These are phyloP conservation scores for Tetraselmis striata DNA, from an alignment of 139 green algal species.

Conservation along the genomic window DNA sequence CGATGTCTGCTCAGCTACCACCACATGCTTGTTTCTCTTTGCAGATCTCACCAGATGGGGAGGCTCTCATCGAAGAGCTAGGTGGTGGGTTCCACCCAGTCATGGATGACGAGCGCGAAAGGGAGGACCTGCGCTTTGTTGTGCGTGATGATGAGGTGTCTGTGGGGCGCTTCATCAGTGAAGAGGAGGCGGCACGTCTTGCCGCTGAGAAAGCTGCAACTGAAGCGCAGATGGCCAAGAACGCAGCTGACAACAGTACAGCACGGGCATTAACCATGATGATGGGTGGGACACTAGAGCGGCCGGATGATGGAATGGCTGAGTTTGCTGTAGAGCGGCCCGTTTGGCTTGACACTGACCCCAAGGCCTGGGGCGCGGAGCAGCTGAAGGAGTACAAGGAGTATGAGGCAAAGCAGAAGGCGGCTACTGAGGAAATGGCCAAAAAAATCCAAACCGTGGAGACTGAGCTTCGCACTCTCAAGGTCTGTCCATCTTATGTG, in stretches of 20 bases:
- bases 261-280: background rate
- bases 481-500: too few relatives aligned
- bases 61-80: background rate
- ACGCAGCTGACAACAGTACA: background rate
- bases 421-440: background rate
- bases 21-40: too few relatives aligned
- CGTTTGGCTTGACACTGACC: background rate
- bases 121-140: background rate
- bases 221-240: background rate
- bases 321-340: background rate
- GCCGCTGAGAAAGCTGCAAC: background rate
- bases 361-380: background rate
- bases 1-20: too few relatives aligned
- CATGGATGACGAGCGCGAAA: background rate
- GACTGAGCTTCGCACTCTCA: background rate
- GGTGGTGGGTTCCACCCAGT: background rate
- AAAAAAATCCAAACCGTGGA: background rate
- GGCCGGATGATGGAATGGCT: background rate
- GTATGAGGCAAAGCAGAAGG: background rate
- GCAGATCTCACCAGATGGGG: background rate
- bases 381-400: background rate
- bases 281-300: background rate
- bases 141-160: background rate
- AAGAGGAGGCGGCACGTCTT: background rate
- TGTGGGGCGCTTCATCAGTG: background rate